These are phyloP conservation scores for Sugiyamaella paludigena DNA, from an alignment of 1,139 yeast genomes.

Conservation along the genomic window DNA sequence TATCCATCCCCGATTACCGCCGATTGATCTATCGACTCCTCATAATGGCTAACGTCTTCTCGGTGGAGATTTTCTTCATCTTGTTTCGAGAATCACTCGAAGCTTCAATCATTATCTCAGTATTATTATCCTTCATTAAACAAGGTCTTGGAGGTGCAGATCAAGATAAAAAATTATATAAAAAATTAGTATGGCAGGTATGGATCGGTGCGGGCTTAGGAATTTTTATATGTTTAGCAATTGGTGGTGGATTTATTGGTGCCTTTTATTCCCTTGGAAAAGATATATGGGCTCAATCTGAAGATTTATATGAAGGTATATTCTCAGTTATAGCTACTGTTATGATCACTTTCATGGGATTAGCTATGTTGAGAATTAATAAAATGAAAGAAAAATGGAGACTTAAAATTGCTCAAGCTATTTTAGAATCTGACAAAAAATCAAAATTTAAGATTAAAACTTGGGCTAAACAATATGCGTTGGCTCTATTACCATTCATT, in stretches of 20 bases:
- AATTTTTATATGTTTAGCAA: conserved; percentile 63
- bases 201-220: conserved; percentile 78
- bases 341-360: conserved; percentile 84
- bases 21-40: too few relatives aligned
- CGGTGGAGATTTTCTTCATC: conserved; percentile 64
- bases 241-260: conserved; percentile 86
- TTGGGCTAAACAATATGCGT: conserved; percentile 54
- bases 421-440: conserved; percentile 44
- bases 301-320: conserved; percentile 92
- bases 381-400: conserved; percentile 93
- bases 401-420: conserved; percentile 77
- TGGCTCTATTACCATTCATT: conserved; percentile 74
- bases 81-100: conserved; percentile 88
- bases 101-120: conserved; percentile 86
- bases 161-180: conserved; percentile 54
- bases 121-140: conserved; percentile 81
- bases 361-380: conserved; percentile 86
- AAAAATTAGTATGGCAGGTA: conserved; percentile 65
- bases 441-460: conserved; percentile 38
- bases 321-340: conserved; percentile 80
- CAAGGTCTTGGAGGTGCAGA: conserved; percentile 66
- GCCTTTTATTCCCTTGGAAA: conserved; percentile 74
- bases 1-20: too few relatives aligned
- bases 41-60: conserved; percentile 40
- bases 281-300: conserved; percentile 82